Base-by-base conservation (phyloP, 108 stramenopile genomes). In the Cyclostephanos tholiformis region DNA sequence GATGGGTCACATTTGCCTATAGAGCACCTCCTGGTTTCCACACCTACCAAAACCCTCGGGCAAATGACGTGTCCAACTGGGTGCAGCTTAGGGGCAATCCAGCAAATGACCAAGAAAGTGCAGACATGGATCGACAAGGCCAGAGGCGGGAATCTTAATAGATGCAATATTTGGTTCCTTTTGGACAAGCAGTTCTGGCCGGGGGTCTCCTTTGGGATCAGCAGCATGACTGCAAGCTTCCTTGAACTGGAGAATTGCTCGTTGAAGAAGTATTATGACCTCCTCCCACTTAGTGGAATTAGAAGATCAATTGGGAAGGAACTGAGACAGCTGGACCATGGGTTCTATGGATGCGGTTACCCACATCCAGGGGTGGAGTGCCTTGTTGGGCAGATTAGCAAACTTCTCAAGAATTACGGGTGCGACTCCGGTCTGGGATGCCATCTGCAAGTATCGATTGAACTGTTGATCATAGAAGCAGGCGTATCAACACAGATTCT, bases 11-110 rank as follows among this genome's bases (percentile, higher is more conserved):
- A 5, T 27, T 50, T 32, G 6, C 13, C 4, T 3, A 73, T 73
- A 25, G 52, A 73, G 0, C 48, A 49, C 6, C 20, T 73, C 14
- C 20, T 52, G 2, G 55, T 74, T 39, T 22, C 48, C 9, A 22
- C 14, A 7, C 23, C 64, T 4, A 23, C 41, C 10, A 50, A 74
- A 56, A 74, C 73, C n/a, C 53, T 74, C 4, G 73, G 63, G 19
- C 22, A 43, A 16, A 39, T 23, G 53, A 46, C 73, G 3, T 39
- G 25, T 10, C 64, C 65, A 2, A 32, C 32, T 41, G 74, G 66
- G 1, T 11, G 36, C 2, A 16, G 35, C 20, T 11, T 10, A 0
- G 66, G 46, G 0, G 30, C 50, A 2, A 4, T 67, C 0, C 14
- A 6, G 22, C 36, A 41, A 26, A 67, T 75, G 66, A 17, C 53